Percentiles rank a stretch among this genome's conserved stretches.
Evolutionary conservation across 257 asterid species (phyloP).

Genomic region (Rehmannia glutinosa): DNA sequence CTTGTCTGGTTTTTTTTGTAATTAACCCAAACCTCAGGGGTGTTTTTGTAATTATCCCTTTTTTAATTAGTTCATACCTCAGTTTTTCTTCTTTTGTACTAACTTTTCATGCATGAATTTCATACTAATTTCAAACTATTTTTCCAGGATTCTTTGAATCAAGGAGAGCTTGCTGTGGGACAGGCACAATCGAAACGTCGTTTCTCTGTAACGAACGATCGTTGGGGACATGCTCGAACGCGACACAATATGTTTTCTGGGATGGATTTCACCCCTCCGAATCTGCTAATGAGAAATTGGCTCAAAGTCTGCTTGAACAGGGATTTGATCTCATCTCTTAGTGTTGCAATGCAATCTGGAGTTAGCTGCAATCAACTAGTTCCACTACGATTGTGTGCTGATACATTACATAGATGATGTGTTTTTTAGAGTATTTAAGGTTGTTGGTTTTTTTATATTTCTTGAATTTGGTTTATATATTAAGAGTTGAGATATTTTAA

Average conservation of each 20-base stretch:
- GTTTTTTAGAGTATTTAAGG: too few relatives aligned
- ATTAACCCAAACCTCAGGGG: too few relatives aligned
- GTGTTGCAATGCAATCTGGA: background rate
- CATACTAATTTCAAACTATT: background rate
- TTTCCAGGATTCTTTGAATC: slow-evolving; percentile 64
- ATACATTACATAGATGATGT: background rate
- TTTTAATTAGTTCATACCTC: too few relatives aligned
- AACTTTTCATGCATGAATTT: too few relatives aligned
- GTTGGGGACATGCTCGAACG: slow-evolving; percentile 75
- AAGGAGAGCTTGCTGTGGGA: slow-evolving; percentile 79
- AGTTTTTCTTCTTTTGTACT: too few relatives aligned
- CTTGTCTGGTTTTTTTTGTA: too few relatives aligned
- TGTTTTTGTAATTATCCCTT: too few relatives aligned
- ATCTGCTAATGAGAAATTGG: slow-evolving; percentile 66
- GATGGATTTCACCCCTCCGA: slow-evolving; percentile 82
- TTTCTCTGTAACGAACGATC: slow-evolving; percentile 61
- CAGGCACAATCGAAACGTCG: slow-evolving; percentile 63
- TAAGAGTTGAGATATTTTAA: too few relatives aligned
- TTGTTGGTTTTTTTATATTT: too few relatives aligned
- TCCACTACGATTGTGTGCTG: slow-evolving; percentile 11
- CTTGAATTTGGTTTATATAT: too few relatives aligned
- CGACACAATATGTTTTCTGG: slow-evolving; percentile 70
- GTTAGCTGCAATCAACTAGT: background rate
- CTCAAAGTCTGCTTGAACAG: slow-evolving; percentile 56
- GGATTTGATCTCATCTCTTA: slow-evolving; percentile 71